Evolutionary conservation across 441 rosid species (phyloP).

Genomic region (Oxalis stricta): DNA sequence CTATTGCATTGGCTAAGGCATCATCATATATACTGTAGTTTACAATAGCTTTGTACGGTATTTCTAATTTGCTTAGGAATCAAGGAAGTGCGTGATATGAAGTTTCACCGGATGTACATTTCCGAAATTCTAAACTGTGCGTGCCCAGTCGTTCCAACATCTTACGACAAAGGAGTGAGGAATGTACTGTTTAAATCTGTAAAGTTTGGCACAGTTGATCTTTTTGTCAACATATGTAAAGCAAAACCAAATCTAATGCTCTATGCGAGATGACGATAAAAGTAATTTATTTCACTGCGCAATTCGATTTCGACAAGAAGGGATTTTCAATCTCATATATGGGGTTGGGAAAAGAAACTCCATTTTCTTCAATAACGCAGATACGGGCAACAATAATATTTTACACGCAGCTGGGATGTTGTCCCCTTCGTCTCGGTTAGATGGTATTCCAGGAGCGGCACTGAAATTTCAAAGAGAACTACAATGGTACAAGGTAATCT

Average conservation of each 20-base stretch:
- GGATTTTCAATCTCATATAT: conserved; percentile 1
- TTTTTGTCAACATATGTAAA: too few relatives aligned
- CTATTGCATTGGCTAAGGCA: too few relatives aligned
- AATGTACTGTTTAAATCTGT: neutral
- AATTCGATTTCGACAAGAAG: conserved; percentile 1
- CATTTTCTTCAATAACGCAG: neutral
- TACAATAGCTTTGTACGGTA: too few relatives aligned
- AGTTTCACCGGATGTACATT: neutral
- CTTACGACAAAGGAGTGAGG: neutral
- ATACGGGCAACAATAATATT: neutral
- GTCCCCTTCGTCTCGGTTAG: neutral
- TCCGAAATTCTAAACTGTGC: neutral
- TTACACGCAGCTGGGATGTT: conserved; percentile 3
- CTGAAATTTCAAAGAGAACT: conserved; percentile 9
- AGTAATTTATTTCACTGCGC: conserved; percentile 1
- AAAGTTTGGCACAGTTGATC: neutral
- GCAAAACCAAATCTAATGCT: neutral
- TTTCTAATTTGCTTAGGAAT: neutral
- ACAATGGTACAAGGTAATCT: conserved; percentile 10
- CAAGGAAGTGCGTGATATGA: neutral
- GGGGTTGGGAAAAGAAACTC: neutral
- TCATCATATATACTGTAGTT: too few relatives aligned
- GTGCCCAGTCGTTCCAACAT: neutral
- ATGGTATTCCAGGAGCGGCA: conserved; percentile 2
- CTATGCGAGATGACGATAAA: neutral